These are phyloP conservation scores for Acer yangbiense DNA, from an alignment of 345 rosid species.

Conservation along the genomic window DNA sequence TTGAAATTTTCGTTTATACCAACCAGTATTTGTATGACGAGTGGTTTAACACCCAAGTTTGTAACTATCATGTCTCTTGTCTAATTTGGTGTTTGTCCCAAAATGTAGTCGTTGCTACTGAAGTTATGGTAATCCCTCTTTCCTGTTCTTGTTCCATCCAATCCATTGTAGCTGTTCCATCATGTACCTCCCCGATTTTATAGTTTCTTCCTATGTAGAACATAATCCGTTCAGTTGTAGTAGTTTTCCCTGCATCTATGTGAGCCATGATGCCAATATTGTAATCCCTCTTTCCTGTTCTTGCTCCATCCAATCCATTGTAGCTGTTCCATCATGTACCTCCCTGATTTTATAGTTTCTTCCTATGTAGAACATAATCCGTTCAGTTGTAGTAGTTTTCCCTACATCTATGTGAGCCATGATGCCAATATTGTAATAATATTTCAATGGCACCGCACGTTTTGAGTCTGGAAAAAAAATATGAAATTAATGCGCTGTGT, in stretches of 20 bases:
- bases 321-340: too few relatives aligned
- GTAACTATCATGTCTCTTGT: conserved; percentile 94
- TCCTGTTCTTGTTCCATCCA: conserved; percentile 99
- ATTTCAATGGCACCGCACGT: conserved; percentile 70
- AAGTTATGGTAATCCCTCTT: conserved; percentile 95
- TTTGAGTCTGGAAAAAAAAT: conserved; percentile 49
- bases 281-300: too few relatives aligned
- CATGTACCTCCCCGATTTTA: conserved; percentile 96
- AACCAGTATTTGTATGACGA: conserved; percentile 81
- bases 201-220: conserved; percentile 94
- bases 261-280: conserved; percentile 99
- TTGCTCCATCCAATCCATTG: too few relatives aligned
- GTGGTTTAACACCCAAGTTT: conserved; percentile 92
- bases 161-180: conserved; percentile 98
- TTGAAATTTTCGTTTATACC: conserved; percentile 82
- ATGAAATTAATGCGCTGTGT: conserved; percentile 4
- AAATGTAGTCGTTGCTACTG: conserved; percentile 93
- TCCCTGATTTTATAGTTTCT: too few relatives aligned
- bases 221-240: conserved; percentile 88
- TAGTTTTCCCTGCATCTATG: conserved; percentile 98
- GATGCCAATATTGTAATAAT: conserved; percentile 92
- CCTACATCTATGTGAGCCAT: too few relatives aligned
- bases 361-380: too few relatives aligned
- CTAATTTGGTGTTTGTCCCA: conserved; percentile 89
- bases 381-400: too few relatives aligned